Evolutionary conservation across 208 protist species (phyloP), one percentile per base, ranked within the genome.

Genomic region (Porcisia deanei): DNA sequence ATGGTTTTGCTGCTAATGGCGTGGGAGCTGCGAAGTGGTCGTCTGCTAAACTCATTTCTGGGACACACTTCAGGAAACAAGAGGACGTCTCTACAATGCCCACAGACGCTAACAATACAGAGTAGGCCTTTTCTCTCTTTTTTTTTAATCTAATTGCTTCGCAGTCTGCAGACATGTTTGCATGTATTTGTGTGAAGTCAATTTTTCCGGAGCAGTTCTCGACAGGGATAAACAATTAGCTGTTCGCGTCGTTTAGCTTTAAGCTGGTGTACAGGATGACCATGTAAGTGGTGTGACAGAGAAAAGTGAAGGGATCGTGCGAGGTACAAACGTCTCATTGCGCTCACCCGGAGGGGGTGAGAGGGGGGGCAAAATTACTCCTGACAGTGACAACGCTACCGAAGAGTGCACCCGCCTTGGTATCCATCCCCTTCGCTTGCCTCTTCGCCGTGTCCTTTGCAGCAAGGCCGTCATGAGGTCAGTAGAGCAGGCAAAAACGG

Each of bases 161-260:
- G 55, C 55, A 67, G 49, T 41, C 34, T 41, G 41, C 34, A 68
- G 59, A 58, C 73, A 52, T n/a, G 43, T 85, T 37, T 30, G 39
- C 61, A 41, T 30, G 34, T 37, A 22, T 64, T 16, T 22, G 25
- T 61, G 58, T 12, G 47, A 37, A 66, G 30, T 2, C 16, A 22
- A 25, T 30, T 10, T 66, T 66, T 66, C 6, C 34, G 20, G 20
- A 66, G 39, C 39, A 6, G 30, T 6, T 4, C n/a, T 41, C 9
- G 16, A 66, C 39, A 45, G 10, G 47, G 47, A 52, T 10, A 66
- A 66, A 49, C 61, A 10, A 22, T 47, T 8, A 30, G 10, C 22
- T 18, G 41, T 25, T 25, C 18, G 8, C 61, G 8, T 18, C 61
- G 16, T 18, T 49, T 66, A 10, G 37, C 61, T 49, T 66, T 41